Percentiles rank a stretch among this genome's conserved stretches.
phyloP scores from a whole-genome alignment of 75 land plant species.

The Pseudotsuga menziesii region DNA sequence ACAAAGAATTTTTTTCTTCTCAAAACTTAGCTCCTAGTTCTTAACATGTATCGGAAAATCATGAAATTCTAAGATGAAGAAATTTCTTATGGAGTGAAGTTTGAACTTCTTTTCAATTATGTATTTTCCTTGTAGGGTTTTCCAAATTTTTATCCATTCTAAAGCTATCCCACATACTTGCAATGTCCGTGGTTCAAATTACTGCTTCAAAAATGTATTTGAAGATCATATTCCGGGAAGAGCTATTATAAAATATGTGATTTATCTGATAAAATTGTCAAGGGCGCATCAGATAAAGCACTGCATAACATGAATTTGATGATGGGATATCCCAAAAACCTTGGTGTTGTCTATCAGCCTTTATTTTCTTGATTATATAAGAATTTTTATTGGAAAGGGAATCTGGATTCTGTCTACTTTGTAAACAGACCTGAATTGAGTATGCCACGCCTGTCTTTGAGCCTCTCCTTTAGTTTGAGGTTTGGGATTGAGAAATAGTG shows the following conservation, averaged over 20 bases:
- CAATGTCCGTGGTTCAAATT: too few relatives aligned
- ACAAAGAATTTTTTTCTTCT: too few relatives aligned
- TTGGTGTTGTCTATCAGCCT: conserved; percentile 72
- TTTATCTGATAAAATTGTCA: conserved; percentile 95
- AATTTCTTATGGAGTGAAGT: not conserved
- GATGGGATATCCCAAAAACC: conserved; percentile 74
- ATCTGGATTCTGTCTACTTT: too few relatives aligned
- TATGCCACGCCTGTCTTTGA: too few relatives aligned
- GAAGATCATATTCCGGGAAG: too few relatives aligned
- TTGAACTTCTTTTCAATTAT: not conserved
- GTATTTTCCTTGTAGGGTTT: not conserved
- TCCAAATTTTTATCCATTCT: not conserved
- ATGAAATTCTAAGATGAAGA: too few relatives aligned
- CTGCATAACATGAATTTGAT: conserved; percentile 89
- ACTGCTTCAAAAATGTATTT: too few relatives aligned
- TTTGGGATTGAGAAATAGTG: too few relatives aligned
- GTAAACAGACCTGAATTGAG: not conserved
- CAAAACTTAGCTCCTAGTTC: not conserved
- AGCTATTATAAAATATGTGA: too few relatives aligned
- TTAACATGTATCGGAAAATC: not conserved
- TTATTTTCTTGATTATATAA: conserved; percentile 59
- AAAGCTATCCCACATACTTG: too few relatives aligned
- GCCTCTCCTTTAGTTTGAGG: too few relatives aligned
- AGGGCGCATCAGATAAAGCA: conserved; percentile 98
- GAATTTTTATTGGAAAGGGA: not conserved